Evolutionary conservation across 1,284 basidiomycete genomes (phyloP), one percentile per base, ranked within the genome.

Genomic region (Pascua sp.): DNA sequence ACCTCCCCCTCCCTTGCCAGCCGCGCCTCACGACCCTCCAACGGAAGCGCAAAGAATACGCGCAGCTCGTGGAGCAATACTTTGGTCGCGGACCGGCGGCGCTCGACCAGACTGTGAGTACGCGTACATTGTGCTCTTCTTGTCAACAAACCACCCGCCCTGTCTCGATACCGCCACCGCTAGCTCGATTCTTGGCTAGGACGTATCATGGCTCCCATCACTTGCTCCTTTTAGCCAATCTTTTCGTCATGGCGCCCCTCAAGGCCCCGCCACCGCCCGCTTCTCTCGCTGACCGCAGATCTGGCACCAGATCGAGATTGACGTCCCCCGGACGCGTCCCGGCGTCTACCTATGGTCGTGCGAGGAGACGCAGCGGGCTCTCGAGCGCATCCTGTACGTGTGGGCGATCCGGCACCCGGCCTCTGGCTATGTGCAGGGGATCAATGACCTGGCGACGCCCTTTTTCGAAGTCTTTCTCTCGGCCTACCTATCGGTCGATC

Each of bases 291-390:
- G 39, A 47, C 42, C 4, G 8, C 57, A 90, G 78, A 93, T 97
- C 72, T 97, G 94, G 94, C 93, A 97, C 78, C 93, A 97, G 75
- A 97, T 97, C 68, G 90, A 92, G 71, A 97, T 96, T 61, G 93
- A 98, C 69, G 93, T 96, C 8, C 94, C 93, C 9, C 82, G 93
- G 47, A 98, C 94, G 40, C 80, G 93, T 56, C 92, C 94, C 15
- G 92, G 93, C n/a, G 86, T 93, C 10, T 82, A 80, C 39, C 77
- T 98, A 32, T 98, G 93, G 93, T 89, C 90, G 83, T 86, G 91
- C 67, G 84, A 81, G 15, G 83, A 85, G 18, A 92, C 94, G 2
- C 94, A 96, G 73, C 81, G 91, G 88, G 87, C 89, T 67, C 80
- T 97, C 43, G 93, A 97, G 76, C 83, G 91, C 53, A 92, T 98